Evolutionary conservation across 371 early-diverging fungal genomes (phyloP), one percentile per base, ranked within the genome.

Genomic region (Mortierella polycephala): DNA sequence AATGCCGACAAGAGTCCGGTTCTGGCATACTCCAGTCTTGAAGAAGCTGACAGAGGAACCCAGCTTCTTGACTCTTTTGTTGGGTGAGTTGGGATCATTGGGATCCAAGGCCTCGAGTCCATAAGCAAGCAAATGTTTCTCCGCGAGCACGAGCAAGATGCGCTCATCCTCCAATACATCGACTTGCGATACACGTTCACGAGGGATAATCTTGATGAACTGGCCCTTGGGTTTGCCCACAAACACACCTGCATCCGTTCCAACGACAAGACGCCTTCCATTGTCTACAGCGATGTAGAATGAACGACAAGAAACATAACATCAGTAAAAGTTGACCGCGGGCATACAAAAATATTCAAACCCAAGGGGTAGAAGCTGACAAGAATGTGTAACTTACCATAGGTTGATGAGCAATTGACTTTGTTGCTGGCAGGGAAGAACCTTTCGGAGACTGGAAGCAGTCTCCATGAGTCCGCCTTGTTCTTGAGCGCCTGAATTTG

Each of bases 111-210:
- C 87, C 23, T 95, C 94, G 11, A 94, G 70, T 18, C 95, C 90
- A 66, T 89, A 96, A 5, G 92, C 87, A 51, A 88, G 88, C 45
- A 97, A 81, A 10, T 85, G 91, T 74, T 93, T 93, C 71, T 96
- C 97, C 60, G 95, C 89, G 14, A 96, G 84, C 6, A 96, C 87
- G 23, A 96, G 84, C 50, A 97, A 81, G 47, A 93, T 83, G 20
- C 89, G 90, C 63, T 88, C 87, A 21, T 89, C 86, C 68, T 92
- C 92, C 44, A 96, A 72, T 5, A 95, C 89, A 68, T 95, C 96
- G 51, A 97, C 88, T 77, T 96, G 96, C n/a, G 87, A 85, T 14
- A 96, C 91, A 67, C 90, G 90, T 53, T 96, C 96, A 62, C 94
- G 82, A 16, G 90, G 86, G 54, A 96, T 69, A 40, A 92, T 86